Conservation (phyloP, 331 rosid genomes). For the Quercus lobata region DNA sequence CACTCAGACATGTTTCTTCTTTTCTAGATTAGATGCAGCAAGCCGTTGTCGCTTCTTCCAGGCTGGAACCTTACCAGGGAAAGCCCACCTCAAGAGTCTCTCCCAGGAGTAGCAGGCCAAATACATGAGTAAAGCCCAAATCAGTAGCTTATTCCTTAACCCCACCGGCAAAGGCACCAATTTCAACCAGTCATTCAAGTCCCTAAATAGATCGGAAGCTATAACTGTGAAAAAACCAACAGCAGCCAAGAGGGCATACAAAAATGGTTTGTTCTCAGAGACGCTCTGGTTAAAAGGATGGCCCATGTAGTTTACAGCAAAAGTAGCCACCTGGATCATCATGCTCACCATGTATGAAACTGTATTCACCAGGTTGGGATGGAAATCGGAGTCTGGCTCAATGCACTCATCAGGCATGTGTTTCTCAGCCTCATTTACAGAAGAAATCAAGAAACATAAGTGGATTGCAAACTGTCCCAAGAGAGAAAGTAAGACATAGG, state of each 20-base stretch:
- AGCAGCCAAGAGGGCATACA: conserved; percentile 70
- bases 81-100: conserved; percentile 80
- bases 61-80: conserved; percentile 85
- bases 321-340: conserved; percentile 99
- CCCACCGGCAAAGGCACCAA: conserved; percentile 86
- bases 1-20: conserved; percentile 64
- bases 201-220: conserved; percentile 81
- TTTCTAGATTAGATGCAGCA: conserved; percentile 58
- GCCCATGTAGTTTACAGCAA: conserved; percentile 98
- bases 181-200: conserved; percentile 83
- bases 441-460: conserved; percentile 65
- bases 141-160: conserved; percentile 72
- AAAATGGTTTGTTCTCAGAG: conserved; percentile 82
- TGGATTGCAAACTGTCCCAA: conserved; percentile 91
- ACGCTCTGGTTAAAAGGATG: conserved; percentile 99
- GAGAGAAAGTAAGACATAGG: conserved; percentile 85
- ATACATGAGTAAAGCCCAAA: conserved; percentile 82
- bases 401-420: conserved; percentile 97
- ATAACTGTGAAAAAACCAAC: conserved; percentile 75
- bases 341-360: conserved; percentile 98
- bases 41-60: conserved; percentile 85
- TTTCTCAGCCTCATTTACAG: conserved; percentile 88
- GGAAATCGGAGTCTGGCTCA: conserved; percentile 88
- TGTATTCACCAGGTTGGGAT: conserved; percentile 95
- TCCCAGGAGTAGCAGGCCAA: conserved; percentile 86